Evolutionary conservation across 257 asterid genomes (phyloP), one percentile per base, ranked within the genome.

Genomic region (Voacanga thouarsii): DNA sequence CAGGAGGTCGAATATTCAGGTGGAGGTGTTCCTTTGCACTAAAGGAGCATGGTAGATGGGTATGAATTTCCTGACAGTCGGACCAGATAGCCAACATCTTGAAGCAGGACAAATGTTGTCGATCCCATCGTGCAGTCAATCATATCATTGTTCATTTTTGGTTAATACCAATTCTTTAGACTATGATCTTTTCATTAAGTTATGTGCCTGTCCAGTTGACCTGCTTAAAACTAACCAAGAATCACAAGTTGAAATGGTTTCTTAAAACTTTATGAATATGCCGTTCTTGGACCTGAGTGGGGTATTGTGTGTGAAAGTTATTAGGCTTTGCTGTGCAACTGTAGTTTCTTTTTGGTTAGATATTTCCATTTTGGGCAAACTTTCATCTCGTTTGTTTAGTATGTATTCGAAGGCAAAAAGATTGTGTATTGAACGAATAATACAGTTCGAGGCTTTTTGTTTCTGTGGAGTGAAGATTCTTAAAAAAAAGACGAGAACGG

Each of bases 1-100:
- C 88, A 95, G 98, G 99, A 93, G 85, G 91, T 96, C 1, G 99
- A 96, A 88, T 96, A 89, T 81, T 89, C 99, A 24, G 98, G 98
- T 80, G 99, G 99, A 59, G 97, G 98, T 70, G 51, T 92, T 74
- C 92, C 88, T 10, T 84, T 89, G 37, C 69, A 82, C 81, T 91
- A 79, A 85, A 68, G 16, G 6, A 23, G 9, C 53, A 9, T 21
- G 33, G 37, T 24, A 66, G 24, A 41, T 5, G 73, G 21, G 21
- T 39, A 51, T 41, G 51, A 21, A 43, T 68, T 44, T 41, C 16
- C 24, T 19, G 43, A 21, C 45, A 39, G 19, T 33, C 28, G 37
- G 49, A 19, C 12, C 7, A 4, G 24, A 37, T 66, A 45, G 71
- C 19, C 33, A 65, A 66, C 71, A 37, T 41, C 33, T 9, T 21